phyloP scores from a whole-genome alignment of 805 yeast species.

The Yarrowia alimentaria region DNA sequence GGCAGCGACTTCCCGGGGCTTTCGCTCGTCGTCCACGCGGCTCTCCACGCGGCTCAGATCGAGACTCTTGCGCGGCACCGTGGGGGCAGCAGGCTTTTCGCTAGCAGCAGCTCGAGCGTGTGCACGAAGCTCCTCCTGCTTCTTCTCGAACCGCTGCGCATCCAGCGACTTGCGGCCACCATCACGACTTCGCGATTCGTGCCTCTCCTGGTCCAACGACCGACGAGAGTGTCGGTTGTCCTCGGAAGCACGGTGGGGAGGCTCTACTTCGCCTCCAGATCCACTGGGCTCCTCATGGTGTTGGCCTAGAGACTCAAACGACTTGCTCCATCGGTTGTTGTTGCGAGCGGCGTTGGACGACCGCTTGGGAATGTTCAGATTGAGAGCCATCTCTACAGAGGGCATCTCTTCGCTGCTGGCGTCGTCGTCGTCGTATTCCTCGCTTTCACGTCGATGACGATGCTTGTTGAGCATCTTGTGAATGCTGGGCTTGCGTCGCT shows the following conservation, averaged over 20 bases:
- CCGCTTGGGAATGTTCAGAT: slow-evolving; percentile 11
- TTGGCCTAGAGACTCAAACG: slow-evolving; percentile 8
- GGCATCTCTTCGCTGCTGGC: slow-evolving; percentile 9
- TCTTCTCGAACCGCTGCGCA: slow-evolving; percentile 23
- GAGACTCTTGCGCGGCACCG: slow-evolving; percentile 7
- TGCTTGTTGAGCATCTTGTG: slow-evolving; percentile 19
- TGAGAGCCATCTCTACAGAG: not conserved
- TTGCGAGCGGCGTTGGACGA: too few species aligned
- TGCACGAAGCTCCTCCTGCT: slow-evolving; percentile 24
- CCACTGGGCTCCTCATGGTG: slow-evolving; percentile 17
- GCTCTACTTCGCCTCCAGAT: slow-evolving; percentile 16
- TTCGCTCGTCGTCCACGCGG: slow-evolving; percentile 10
- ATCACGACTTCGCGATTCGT: slow-evolving; percentile 16
- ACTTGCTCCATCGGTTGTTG: slow-evolving; percentile 18
- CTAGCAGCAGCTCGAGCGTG: slow-evolving; percentile 5
- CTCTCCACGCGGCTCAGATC: slow-evolving; percentile 19
- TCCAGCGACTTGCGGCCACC: slow-evolving; percentile 13
- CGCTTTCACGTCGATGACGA: slow-evolving; percentile 5
- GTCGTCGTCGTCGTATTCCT: slow-evolving; percentile 12
- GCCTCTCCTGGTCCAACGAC: slow-evolving; percentile 9
- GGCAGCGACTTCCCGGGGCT: slow-evolving; percentile 2
- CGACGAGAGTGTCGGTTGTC: slow-evolving; percentile 12
- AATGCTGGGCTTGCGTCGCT: not conserved
- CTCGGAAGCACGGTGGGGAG: too few species aligned
- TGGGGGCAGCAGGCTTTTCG: slow-evolving; percentile 4